Evolutionary conservation across 495 filamentous ascomycete genomes (phyloP).

Genomic region (Hyaloscypha variabilis): DNA sequence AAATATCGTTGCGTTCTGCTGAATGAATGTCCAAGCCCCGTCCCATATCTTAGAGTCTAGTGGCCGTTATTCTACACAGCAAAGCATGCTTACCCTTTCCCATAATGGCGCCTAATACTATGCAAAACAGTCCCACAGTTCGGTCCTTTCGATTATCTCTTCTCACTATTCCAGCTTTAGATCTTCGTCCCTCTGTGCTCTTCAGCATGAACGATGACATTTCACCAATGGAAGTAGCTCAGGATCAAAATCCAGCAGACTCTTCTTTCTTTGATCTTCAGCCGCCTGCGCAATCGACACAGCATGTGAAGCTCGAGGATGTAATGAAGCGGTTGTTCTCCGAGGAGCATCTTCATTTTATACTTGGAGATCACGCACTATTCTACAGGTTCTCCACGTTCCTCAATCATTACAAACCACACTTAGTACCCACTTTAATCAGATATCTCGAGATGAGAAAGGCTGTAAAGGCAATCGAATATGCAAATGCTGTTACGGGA

Average conservation of each 20-base stretch:
- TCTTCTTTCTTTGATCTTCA: constrained; percentile 22
- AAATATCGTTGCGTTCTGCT: background rate
- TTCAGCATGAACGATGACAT: background rate
- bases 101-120: background rate
- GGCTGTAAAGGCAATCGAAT: constrained; percentile 24
- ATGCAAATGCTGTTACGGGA: constrained; percentile 20
- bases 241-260: background rate
- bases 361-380: constrained; percentile 19
- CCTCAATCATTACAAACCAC: constrained; percentile 15
- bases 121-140: background rate
- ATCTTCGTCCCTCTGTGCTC: background rate
- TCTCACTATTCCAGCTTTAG: background rate
- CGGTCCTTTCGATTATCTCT: constrained; percentile 5
- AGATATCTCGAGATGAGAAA: constrained; percentile 26
- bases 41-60: background rate
- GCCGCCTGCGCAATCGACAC: constrained; percentile 4
- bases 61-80: background rate
- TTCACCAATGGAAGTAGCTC: background rate
- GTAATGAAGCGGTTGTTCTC: constrained; percentile 19
- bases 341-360: constrained; percentile 19
- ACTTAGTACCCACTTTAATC: constrained; percentile 21
- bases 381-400: constrained; percentile 22
- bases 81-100: background rate
- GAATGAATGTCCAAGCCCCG: background rate
- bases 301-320: constrained; percentile 20